Evolutionary conservation across 495 filamentous ascomycete genomes (phyloP), one percentile per base, ranked within the genome.

Genomic region (Aspergillus coremiiformis): DNA sequence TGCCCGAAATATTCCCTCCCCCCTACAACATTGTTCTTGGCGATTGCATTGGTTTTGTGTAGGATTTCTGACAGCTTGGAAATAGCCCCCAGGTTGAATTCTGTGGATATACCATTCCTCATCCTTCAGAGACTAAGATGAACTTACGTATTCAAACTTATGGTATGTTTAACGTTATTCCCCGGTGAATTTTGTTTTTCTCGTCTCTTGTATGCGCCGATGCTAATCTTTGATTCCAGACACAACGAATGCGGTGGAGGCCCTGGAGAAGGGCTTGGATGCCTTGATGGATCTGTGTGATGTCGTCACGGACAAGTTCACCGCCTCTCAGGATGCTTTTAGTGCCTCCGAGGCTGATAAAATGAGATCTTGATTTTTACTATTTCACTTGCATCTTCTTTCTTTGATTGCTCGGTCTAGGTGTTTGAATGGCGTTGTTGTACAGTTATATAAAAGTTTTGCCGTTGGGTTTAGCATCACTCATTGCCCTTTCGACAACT

Each of bases 41-140:
- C 14, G 14, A 12, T 10, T 35, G 51, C 32, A 27, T 49, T 57
- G 33, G 52, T 49, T 41, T 54, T 17, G 26, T 47, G 10, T 23
- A 4, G 32, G 5, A 35, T 35, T 45, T 0, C 21, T 27, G 8
- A 37, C 22, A 7, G 22, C 4, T 50, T 22, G 11, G 17, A 48
- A 4, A 27, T 46, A 95, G 92, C 66, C 93, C 93, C 29, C 80
- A 88, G 39, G 93, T 98, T 29, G 93, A 98, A 62, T 93, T 98
- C 71, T 97, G 94, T 72, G 93, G 91, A 39, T 97, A 98, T 65
- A 90, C 93, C 4, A 97, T 98, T 48, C 93, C 93, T 8, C 93
- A 98, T 73, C 93, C 94, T 29, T 95, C 91, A 15, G 93, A 98
- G 63, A 70, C 83, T 11, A 91, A 94, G 70, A 96, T 98, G 93